A percentile compares a stretch with the other conserved stretches of the same genome.
Conservation (phyloP, 495 filamentous ascomycete genomes). For the Sabuloglossum arenarium region DNA sequence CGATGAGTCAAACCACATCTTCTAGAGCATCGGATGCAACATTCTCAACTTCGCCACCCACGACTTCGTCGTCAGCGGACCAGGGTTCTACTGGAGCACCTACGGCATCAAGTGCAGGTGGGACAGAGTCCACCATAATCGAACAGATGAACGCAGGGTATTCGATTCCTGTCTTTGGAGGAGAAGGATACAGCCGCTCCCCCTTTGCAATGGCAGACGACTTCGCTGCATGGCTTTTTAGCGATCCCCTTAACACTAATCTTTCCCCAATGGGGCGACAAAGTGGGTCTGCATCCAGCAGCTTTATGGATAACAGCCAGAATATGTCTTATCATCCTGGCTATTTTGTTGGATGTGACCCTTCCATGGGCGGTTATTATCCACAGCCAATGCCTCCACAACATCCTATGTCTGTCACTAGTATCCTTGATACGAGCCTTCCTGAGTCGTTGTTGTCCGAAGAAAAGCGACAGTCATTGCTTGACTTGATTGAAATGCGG, state of each 20-base stretch:
- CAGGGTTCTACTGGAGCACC: neutral
- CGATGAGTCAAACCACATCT: conserved; percentile 3
- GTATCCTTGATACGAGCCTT: conserved; percentile 57
- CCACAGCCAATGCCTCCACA: conserved; percentile 24
- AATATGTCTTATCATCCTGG: conserved; percentile 10
- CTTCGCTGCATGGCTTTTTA: conserved; percentile 83
- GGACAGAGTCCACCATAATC: neutral
- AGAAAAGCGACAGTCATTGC: conserved; percentile 62
- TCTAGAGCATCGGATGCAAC: neutral
- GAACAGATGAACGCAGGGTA: conserved; percentile 21
- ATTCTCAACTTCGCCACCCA: conserved; percentile 3
- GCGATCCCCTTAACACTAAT: conserved; percentile 27
- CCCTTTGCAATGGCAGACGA: conserved; percentile 81
- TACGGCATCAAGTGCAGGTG: neutral
- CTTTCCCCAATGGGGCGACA: conserved; percentile 11
- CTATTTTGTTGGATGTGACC: conserved; percentile 27
- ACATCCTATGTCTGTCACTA: conserved; percentile 83
- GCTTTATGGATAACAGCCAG: neutral
- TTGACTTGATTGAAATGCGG: conserved; percentile 64
- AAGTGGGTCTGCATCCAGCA: conserved; percentile 14
- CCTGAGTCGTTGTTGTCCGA: conserved; percentile 68
- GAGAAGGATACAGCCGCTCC: conserved; percentile 61
- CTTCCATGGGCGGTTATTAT: conserved; percentile 21
- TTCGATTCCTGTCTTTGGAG: conserved; percentile 67
- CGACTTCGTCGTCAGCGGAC: conserved; percentile 1